Evolutionary conservation across 225 moss, liverwort and hornwort species (phyloP), one percentile per base, ranked within the genome.

Genomic region (Sphagnum tenellum): DNA sequence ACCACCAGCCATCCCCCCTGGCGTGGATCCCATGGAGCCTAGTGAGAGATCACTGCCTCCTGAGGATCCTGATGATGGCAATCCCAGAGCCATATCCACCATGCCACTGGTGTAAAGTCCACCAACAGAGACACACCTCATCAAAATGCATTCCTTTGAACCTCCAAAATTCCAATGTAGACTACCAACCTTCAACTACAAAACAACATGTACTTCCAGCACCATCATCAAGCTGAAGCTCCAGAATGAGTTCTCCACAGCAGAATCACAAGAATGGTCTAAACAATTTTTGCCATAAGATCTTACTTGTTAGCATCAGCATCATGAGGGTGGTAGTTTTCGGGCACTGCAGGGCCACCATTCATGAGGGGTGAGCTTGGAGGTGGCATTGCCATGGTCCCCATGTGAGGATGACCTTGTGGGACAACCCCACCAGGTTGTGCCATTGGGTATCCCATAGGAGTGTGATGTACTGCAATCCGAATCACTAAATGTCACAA

Each of bases 401-500:
- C 87, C 87, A 98, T 89, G 14, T 88, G 93, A 52, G 87, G 86
- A 79, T 85, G 82, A 66, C 81, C 90, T 64, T 87, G 80, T 61
- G 89, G 89, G 53, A 50, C n/a, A 48, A 73, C 77, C 69, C 75
- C 60, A 56, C 90, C 80, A 14, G 80, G 73, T 72, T 81, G 78
- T 73, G 80, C 81, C 79, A 98, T 84, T 69, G 92, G 78, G 73
- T 98, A 98, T 52, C 89, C 89, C 75, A 98, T 86, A 56, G 88
- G 90, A 71, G 88, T 87, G 69, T 90, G 90, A 75, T 98, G 98
- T 87, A 98, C 98, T 98, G 89, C 79, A 75, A 54, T 73, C 7
- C 61, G 59, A 48, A 61, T 44, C 3, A 62, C 59, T 29, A 61
- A 3, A 48, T 13, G 49, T 11, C 49, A 64, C 6, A 59, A 59